Base-by-base conservation (phyloP, 2,329 filamentous ascomycete species). In the Sporothrix schenckii region DNA sequence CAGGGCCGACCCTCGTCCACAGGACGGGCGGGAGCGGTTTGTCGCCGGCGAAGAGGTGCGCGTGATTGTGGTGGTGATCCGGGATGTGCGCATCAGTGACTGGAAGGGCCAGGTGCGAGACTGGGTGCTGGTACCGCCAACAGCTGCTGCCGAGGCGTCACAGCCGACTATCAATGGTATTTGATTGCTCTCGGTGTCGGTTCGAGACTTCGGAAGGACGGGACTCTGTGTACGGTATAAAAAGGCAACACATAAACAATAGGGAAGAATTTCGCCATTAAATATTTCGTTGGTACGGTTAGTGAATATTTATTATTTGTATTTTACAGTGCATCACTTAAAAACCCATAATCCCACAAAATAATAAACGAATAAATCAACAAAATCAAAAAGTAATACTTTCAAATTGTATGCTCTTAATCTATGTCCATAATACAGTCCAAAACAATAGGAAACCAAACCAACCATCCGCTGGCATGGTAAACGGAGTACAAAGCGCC, bases 41-140 rank as follows among this genome's bases (percentile, higher is more conserved):
- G 87, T 97, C 54, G 91, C 90, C 50, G 92, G 91, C 3, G 91
- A 93, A 77, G 91, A 95, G 78, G 93, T 96, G 1, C 86, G 91
- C 65, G 94, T 97, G 7, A 92, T 98, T 47, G 87, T 94, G 6
- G 95, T 98, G 9, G 88, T 86, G 75, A 92, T 98, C 75, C 87
- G 86, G 76, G 92, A 94, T 78, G 93, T 95, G 65, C 87, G 93
- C 76, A 96, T 96, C 76, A 93, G 92, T 74, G 95, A 97, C 79
- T 97, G 92, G 91, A 97, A 97, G 82, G 94, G 95, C n/a, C 88
- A 89, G 16, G 93, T 98, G 4, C 88, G 91, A 76, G 94, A 98
- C 78, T 98, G 83, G 82, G 84, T 84, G 1, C 76, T 87, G 71
- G 79, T 80, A 3, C 77, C 81, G 39, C 76, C 65, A 41, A 52